Percentiles rank a stretch among this genome's conserved stretches.
Evolutionary conservation across 306 rosid genomes (phyloP).

Genomic region (Inga oerstediana): DNA sequence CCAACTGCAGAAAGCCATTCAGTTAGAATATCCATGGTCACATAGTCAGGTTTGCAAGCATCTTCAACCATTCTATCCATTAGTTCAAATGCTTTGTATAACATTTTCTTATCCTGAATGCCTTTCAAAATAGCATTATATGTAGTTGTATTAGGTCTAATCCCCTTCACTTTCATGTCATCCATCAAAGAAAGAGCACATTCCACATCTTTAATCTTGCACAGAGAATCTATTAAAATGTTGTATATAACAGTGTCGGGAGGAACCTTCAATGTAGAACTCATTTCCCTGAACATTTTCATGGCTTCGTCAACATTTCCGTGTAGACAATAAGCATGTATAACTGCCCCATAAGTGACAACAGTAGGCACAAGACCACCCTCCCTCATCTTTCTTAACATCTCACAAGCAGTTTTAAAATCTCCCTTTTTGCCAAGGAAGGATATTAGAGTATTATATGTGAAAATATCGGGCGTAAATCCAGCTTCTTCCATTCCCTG

Average conservation of each 20-base stretch:
- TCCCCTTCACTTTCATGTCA: conserved; percentile 53
- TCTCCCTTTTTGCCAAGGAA: conserved; percentile 64
- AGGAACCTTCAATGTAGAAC: conserved; percentile 42
- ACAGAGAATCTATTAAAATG: conserved; percentile 54
- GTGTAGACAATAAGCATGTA: conserved; percentile 68
- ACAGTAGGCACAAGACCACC: conserved; percentile 64
- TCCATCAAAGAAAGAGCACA: conserved; percentile 50
- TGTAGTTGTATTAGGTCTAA: conserved; percentile 50
- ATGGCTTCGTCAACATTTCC: conserved; percentile 57
- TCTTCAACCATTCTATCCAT: conserved; percentile 62
- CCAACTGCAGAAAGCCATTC: conserved; percentile 61
- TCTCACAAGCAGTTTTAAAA: conserved; percentile 38
- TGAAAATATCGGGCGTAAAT: conserved; percentile 62
- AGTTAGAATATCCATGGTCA: conserved; percentile 60
- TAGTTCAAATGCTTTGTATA: conserved; percentile 54
- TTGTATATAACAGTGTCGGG: conserved; percentile 61
- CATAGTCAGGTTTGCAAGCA: conserved; percentile 61
- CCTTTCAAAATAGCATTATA: conserved; percentile 62
- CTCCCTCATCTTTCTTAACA: conserved; percentile 60
- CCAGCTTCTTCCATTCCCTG: conserved; percentile 67
- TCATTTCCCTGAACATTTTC: conserved; percentile 64
- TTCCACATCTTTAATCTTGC: conserved; percentile 48
- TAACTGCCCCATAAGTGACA: conserved; percentile 71
- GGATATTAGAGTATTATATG: conserved; percentile 77
- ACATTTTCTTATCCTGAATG: conserved; percentile 41